A percentile compares a stretch with the other conserved stretches of the same genome.
Conservation (phyloP, 2,329 filamentous ascomycete genomes). For the Coleophoma crateriformis region DNA sequence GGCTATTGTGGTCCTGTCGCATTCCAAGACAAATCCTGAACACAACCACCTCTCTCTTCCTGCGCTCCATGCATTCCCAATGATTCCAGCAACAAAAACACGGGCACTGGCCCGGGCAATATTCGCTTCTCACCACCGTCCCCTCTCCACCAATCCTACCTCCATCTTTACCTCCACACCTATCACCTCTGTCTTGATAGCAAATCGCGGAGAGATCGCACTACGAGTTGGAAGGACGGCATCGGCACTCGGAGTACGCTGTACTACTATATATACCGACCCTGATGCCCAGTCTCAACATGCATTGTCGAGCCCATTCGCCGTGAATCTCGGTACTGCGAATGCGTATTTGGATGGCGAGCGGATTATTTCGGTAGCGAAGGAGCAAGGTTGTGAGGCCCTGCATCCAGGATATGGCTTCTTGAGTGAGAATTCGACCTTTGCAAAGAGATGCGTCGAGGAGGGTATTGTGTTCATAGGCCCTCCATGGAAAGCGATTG, state of each 20-base stretch:
- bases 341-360: constrained; percentile 91
- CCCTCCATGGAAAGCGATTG: constrained; percentile 73
- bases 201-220: constrained; percentile 95
- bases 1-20: too few species aligned
- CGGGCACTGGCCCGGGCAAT: constrained; percentile 22
- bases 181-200: constrained; percentile 81
- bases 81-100: constrained; percentile 20
- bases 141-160: constrained; percentile 8
- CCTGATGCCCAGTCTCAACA: constrained; percentile 86
- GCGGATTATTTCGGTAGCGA: constrained; percentile 83
- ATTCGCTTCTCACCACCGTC: constrained; percentile 11
- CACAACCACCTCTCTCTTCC: too few species aligned
- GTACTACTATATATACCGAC: constrained; percentile 92
- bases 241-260: constrained; percentile 80
- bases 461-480: constrained; percentile 94
- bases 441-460: constrained; percentile 81
- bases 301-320: constrained; percentile 76
- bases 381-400: constrained; percentile 79
- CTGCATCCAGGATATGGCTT: constrained; percentile 97
- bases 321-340: constrained; percentile 76
- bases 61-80: constrained; percentile 7
- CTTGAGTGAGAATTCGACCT: constrained; percentile 86
- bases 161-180: constrained; percentile 30
- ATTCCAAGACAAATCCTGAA: too few species aligned
- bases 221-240: constrained; percentile 89